These are phyloP conservation scores for Chlorella sp. DNA, from an alignment of 139 green algal species.

Conservation along the genomic window DNA sequence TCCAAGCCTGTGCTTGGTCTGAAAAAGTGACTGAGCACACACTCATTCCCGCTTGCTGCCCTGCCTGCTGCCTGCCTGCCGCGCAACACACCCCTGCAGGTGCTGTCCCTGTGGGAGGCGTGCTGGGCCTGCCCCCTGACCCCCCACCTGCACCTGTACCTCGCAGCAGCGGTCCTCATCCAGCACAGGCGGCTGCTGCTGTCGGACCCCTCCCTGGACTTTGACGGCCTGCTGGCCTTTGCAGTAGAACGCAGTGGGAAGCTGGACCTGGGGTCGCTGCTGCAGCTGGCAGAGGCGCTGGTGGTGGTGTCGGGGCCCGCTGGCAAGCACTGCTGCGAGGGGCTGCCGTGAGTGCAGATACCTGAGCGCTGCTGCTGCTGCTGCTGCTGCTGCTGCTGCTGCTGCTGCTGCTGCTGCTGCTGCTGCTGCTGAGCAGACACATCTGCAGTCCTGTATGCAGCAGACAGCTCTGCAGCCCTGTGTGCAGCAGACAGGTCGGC, in stretches of 20 bases:
- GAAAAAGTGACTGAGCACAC: neutral
- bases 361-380: too few relatives aligned
- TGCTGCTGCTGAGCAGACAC: too few relatives aligned
- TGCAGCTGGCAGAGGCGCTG: slow-evolving; percentile 60
- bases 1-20: neutral
- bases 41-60: too few relatives aligned
- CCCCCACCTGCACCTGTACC: slow-evolving; percentile 77
- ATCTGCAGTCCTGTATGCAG: too few relatives aligned
- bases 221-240: slow-evolving; percentile 74
- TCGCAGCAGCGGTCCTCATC: slow-evolving; percentile 70
- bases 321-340: too few relatives aligned
- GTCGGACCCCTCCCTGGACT: slow-evolving; percentile 37
- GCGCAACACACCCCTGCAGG: slow-evolving; percentile 28
- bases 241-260: slow-evolving; percentile 52
- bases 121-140: slow-evolving; percentile 60
- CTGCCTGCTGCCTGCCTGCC: neutral
- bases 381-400: too few relatives aligned
- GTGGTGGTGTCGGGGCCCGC: too few relatives aligned
- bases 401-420: too few relatives aligned
- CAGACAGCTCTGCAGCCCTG: too few relatives aligned
- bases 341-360: too few relatives aligned
- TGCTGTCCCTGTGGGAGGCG: slow-evolving; percentile 83
- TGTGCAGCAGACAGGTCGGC: too few relatives aligned
- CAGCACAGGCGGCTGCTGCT: slow-evolving; percentile 44
- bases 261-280: slow-evolving; percentile 49